Evolutionary conservation across 805 yeast species (phyloP), one percentile per base, ranked within the genome.

Genomic region (Yarrowia sp.): DNA sequence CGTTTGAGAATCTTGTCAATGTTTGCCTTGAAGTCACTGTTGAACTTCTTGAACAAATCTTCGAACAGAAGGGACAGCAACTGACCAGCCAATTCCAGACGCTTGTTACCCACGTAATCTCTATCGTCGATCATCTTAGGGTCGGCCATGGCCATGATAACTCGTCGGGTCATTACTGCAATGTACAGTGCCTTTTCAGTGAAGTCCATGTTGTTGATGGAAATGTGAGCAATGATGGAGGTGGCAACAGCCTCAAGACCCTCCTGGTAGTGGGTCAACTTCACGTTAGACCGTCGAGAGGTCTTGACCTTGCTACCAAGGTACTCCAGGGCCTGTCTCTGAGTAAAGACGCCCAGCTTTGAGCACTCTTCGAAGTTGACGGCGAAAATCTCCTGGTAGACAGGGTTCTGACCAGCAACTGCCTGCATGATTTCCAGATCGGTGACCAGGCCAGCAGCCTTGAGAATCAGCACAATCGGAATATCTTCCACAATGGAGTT

Each of bases 41-140:
- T 95, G 79, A 95, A 95, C 73, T 95, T 95, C 74, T 95, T 95
- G 82, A 95, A 95, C 77, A 95, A 83, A 83, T 95, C 99, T 79
- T 95, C 99, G 75, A 95, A 95, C 67, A 95, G 78, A 68, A 95
- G 80, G 7, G 98, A 91, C 90, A 95, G 90, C 74, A 95, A 82
- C 77, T 95, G 99, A 66, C 99, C 99, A 0, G 99, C 99, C 73
- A 95, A 80, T 78, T 95, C 99, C 69, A 95, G 81, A 78, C 99
- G 89, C 76, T 95, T 95, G 78, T 93, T 93, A 80, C 99, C 99
- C 49, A 95, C 98, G 73, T 95, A 95, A 79, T 95, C 99, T 77
- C 98, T 86, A 77, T 95, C 99, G 73, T 95, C 99, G n/a, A 95
- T 96, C 87, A 91, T 87, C 69, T 86, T 86, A 8, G 98, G 96